Base-by-base conservation (phyloP, 2,329 filamentous ascomycete species). In the Biscogniauxia marginata region DNA sequence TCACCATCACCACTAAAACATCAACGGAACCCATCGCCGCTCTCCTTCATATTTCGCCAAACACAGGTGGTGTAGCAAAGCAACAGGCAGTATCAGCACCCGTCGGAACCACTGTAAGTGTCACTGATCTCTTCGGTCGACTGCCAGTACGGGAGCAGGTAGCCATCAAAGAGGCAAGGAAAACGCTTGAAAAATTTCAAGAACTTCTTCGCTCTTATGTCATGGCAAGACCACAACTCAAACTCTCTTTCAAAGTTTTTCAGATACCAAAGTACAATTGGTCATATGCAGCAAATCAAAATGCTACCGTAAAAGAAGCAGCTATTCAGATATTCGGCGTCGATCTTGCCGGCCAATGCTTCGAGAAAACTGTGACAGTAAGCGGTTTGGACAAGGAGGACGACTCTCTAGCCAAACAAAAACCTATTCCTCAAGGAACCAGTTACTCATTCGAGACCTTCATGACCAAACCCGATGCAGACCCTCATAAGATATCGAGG, bases 61-160 rank as follows among this genome's bases (percentile, higher is more conserved):
- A 70, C 2, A 67, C 65, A 16, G 79, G 78, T n/a, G 79, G 79
- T 3, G 61, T 79, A 20, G 63, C 65, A 6, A 69, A 65, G 46
- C 70, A 71, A 21, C 71, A 69, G 39, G 70, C 71, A 4, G 68
- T 70, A 8, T 78, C 83, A 4, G 81, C 84, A 49, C 82, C 85
- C 0, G 74, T 86, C n/a, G 90, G 90, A 21, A 92, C 89, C 0
- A 88, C 85, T 1, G 81, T 92, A 25, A 79, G 77, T 50, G 79
- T 86, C 16, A 75, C 75, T 4, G 77, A 82, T 21, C 77, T 92
- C 30, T 85, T 91, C 65, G 74, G 78, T 4, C 71, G 72, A 18
- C 68, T 88, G 19, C 88, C 87, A 0, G 87, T 91, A 7, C 81
- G 89, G 30, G 81, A 80, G 60, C 81, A 86, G 63, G 71, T 77